phyloP scores from a whole-genome alignment of 371 early-diverging fungal species.

The Apophysomyces elegans region DNA sequence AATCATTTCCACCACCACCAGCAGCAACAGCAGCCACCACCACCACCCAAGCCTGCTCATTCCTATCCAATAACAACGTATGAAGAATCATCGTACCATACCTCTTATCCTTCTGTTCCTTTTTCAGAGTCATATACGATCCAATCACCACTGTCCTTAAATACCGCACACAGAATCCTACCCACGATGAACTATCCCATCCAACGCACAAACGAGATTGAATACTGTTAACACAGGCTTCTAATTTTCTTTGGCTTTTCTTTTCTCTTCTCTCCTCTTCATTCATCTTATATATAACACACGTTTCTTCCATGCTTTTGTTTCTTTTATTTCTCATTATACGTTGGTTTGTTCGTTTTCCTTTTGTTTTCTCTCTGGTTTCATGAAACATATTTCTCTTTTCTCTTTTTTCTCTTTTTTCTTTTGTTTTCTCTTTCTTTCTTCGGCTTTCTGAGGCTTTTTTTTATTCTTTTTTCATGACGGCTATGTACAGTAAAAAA shows the following conservation, averaged over 20 bases:
- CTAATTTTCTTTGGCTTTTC: no score
- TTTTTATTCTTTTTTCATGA: neutral
- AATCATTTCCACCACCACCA: neutral
- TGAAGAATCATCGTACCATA: slow-evolving; percentile 3
- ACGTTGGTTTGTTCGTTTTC: neutral
- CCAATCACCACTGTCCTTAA: neutral
- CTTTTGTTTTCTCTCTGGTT: neutral
- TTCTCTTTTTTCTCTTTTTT: neutral
- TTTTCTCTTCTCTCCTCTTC: neutral
- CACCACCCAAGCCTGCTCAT: neutral
- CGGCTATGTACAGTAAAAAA: slow-evolving; percentile 10
- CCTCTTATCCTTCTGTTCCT: neutral
- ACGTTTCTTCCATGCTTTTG: neutral
- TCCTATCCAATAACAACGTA: neutral
- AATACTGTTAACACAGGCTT: neutral
- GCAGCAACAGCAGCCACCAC: neutral
- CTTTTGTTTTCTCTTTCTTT: neutral
- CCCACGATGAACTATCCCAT: slow-evolving; percentile 1
- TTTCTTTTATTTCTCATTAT: neutral
- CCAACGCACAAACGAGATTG: slow-evolving; percentile 6
- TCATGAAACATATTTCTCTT: neutral
- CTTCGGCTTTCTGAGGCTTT: neutral
- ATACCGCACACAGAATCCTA: neutral
- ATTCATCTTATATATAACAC: neutral
- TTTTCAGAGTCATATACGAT: neutral